Conservation (phyloP, 805 yeast species). For the Starmerella powellii region DNA sequence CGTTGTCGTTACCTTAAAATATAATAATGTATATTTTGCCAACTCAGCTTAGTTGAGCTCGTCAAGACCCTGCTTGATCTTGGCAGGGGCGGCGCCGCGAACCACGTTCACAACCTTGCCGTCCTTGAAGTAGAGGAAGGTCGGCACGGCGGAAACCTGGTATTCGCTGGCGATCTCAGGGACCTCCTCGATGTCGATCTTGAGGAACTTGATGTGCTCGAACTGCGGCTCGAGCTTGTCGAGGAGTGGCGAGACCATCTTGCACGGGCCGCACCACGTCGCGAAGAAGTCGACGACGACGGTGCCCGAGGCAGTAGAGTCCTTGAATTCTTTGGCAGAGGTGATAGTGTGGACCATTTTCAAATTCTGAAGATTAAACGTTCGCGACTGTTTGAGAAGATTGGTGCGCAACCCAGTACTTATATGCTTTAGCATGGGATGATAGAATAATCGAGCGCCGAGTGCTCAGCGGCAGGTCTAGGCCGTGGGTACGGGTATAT, state of each 20-base stretch:
- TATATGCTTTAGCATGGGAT: constrained; percentile 5
- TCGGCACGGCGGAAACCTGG: constrained; percentile 56
- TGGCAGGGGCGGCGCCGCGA: constrained; percentile 73
- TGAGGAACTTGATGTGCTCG: constrained; percentile 61
- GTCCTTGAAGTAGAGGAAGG: constrained; percentile 63
- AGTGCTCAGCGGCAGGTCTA: neutral
- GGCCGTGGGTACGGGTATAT: neutral
- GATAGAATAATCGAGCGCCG: neutral
- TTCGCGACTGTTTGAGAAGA: neutral
- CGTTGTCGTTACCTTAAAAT: no score
- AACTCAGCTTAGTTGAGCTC: constrained; percentile 27
- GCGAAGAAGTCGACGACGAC: constrained; percentile 94
- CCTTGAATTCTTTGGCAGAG: constrained; percentile 49
- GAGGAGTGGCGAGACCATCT: constrained; percentile 87
- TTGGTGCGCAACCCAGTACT: constrained; percentile 1
- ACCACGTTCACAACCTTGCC: constrained; percentile 72
- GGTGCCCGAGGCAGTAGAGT: constrained; percentile 54
- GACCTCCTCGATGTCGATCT: constrained; percentile 84
- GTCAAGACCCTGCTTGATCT: constrained; percentile 50
- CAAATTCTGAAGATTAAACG: neutral
- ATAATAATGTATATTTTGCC: no score
- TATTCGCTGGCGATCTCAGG: constrained; percentile 59
- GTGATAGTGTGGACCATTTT: constrained; percentile 45
- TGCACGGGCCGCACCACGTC: constrained; percentile 98
- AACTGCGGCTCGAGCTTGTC: constrained; percentile 49